Conservation (phyloP, 148 eudicot species). For the Rhododendron kiyosumense region DNA sequence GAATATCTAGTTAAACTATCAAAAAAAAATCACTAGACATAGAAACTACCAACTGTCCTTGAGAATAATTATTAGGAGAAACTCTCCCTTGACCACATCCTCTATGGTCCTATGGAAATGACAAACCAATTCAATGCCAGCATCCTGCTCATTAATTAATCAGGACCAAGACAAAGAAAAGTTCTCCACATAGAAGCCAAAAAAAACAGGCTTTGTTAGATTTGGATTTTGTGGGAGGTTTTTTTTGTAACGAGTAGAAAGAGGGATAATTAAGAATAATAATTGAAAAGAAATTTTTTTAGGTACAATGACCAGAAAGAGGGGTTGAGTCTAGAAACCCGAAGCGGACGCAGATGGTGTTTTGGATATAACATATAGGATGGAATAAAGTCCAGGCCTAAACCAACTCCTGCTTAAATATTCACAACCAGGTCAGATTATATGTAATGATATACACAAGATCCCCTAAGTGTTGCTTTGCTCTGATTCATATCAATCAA, state of each 20-base stretch:
- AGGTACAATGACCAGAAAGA: fast-evolving
- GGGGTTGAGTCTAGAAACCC: no score
- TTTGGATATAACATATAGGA: neutral
- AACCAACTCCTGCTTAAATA: neutral
- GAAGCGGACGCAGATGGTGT: neutral
- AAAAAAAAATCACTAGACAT: no score
- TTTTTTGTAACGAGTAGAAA: no score
- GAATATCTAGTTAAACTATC: neutral
- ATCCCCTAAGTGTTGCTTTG: neutral
- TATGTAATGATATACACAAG: neutral
- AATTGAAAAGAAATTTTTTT: no score
- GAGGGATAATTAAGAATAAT: no score
- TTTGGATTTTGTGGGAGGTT: no score
- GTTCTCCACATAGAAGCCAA: neutral
- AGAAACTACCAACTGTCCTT: neutral
- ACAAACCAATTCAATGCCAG: neutral
- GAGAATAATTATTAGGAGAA: neutral
- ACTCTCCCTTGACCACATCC: neutral
- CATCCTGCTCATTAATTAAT: neutral
- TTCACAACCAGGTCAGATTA: neutral
- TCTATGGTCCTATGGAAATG: neutral
- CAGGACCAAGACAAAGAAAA: neutral
- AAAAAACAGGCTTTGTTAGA: neutral
- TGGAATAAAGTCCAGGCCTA: neutral
- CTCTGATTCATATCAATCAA: neutral